phyloP scores from a whole-genome alignment of 192 early-diverging fungal genomes.

The Chytriomyces confervae region DNA sequence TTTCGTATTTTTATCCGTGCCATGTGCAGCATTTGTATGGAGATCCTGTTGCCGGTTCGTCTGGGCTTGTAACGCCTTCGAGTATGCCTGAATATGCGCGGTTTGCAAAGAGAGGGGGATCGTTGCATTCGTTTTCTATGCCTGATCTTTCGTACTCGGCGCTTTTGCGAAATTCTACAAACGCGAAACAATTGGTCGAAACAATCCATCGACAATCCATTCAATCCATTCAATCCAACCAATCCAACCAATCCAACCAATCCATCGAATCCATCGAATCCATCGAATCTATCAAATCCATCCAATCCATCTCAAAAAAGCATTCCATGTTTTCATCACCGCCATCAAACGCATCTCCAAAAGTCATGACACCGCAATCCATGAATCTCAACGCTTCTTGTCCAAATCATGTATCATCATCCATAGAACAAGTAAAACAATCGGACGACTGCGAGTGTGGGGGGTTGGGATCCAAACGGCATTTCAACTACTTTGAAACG shows the following conservation, averaged over 20 bases:
- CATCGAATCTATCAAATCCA: no score
- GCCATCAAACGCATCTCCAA: no score
- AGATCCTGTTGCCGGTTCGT: background rate
- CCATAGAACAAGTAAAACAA: background rate
- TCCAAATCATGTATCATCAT: no score
- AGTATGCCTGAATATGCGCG: background rate
- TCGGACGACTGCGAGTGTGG: background rate
- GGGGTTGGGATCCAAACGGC: background rate
- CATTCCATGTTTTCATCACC: no score
- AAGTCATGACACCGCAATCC: no score
- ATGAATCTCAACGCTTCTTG: no score
- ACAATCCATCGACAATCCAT: background rate
- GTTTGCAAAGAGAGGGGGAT: background rate
- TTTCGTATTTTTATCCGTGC: background rate
- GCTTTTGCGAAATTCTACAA: background rate
- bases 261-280: no score
- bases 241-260: no score
- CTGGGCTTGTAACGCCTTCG: background rate
- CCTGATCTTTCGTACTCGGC: conserved; percentile 6
- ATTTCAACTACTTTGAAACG: background rate
- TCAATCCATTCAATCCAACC: no score
- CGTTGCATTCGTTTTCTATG: background rate
- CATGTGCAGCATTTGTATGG: conserved; percentile 1
- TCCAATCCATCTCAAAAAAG: background rate
- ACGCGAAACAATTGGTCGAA: background rate